A percentile compares a stretch with the other conserved stretches of the same genome.
These are phyloP conservation scores for Didymella sp. DNA, from an alignment of 2,329 filamentous ascomycete genomes.

Conservation along the genomic window DNA sequence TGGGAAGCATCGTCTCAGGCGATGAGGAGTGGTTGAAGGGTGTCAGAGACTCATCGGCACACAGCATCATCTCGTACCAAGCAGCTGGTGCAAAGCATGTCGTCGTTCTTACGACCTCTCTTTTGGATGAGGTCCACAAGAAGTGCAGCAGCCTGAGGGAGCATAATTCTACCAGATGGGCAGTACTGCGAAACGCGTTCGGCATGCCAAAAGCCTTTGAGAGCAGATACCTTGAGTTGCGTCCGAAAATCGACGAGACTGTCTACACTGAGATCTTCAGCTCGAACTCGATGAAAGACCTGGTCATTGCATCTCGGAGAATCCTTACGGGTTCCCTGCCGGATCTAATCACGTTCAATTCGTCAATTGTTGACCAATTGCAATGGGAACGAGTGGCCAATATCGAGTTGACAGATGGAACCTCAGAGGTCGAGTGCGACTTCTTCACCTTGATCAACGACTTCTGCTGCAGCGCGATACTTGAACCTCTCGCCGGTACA, in stretches of 20 bases:
- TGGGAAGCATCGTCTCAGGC: constrained; percentile 57
- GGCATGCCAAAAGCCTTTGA: constrained; percentile 33
- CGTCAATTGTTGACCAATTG: constrained; percentile 66
- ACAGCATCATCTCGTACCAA: constrained; percentile 57
- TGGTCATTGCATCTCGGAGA: constrained; percentile 39
- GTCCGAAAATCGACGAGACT: constrained; percentile 39
- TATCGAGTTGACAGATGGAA: constrained; percentile 52
- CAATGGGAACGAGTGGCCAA: constrained; percentile 66
- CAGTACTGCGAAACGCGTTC: constrained; percentile 41
- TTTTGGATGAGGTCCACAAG: constrained; percentile 48
- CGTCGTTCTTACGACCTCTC: constrained; percentile 57
- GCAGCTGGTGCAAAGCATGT: constrained; percentile 59
- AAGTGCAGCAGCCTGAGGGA: constrained; percentile 29
- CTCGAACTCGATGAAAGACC: constrained; percentile 55
- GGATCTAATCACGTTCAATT: constrained; percentile 65
- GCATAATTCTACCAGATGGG: constrained; percentile 28
- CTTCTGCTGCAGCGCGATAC: constrained; percentile 61
- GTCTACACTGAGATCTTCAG: constrained; percentile 56
- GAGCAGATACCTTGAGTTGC: constrained; percentile 30
- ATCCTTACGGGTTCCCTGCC: constrained; percentile 55
- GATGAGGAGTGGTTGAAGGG: constrained; percentile 54
- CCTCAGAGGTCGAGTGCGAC: constrained; percentile 57
- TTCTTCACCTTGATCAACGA: constrained; percentile 59
- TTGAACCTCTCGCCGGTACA: constrained; percentile 59
- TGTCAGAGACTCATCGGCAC: constrained; percentile 49